Percentiles rank a stretch among this genome's conserved stretches.
phyloP scores from a whole-genome alignment of 345 rosid genomes.

The Salix viminalis region DNA sequence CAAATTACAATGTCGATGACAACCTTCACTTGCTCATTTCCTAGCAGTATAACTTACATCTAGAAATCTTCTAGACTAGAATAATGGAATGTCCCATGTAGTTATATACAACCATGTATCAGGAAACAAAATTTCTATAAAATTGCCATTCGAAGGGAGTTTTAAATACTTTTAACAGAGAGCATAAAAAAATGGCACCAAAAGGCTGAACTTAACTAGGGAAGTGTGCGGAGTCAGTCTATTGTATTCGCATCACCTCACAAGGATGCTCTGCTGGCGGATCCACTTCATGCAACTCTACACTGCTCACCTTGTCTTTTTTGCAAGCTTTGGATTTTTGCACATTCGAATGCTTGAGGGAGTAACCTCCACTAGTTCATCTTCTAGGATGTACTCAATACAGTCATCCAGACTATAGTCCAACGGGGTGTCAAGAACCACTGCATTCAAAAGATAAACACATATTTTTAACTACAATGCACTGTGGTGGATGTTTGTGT shows the following conservation, averaged over 20 bases:
- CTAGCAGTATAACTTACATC: constrained; percentile 3
- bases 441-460: constrained; percentile 33
- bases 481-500: background rate
- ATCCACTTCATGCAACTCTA: background rate
- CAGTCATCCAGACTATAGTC: constrained; percentile 92
- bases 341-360: constrained; percentile 80
- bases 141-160: background rate
- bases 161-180: background rate
- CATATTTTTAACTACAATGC: background rate
- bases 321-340: constrained; percentile 72
- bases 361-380: constrained; percentile 95
- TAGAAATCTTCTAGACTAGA: background rate
- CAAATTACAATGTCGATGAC: background rate
- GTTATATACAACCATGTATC: background rate
- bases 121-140: constrained; percentile 11
- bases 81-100: background rate
- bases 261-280: background rate
- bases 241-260: background rate
- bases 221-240: background rate
- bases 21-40: constrained; percentile 4
- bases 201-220: background rate
- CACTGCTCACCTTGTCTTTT: constrained; percentile 44
- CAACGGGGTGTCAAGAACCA: constrained; percentile 82
- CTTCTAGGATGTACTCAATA: constrained; percentile 96
- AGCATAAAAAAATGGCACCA: background rate